Percentiles rank a stretch among this genome's conserved stretches.
Evolutionary conservation across 78 protist species (phyloP).

Genomic region (Dictyostelium purpureum): DNA sequence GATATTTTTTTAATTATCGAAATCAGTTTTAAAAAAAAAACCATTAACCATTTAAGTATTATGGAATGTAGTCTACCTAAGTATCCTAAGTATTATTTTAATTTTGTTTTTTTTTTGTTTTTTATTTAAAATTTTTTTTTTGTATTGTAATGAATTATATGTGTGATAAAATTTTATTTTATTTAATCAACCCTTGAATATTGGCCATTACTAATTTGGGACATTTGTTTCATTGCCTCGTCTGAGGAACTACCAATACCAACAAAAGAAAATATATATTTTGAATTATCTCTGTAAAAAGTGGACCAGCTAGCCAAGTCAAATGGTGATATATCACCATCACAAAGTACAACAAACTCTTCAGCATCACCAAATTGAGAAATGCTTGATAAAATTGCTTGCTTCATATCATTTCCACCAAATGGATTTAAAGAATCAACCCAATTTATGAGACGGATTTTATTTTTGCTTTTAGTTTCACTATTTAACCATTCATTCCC

Average conservation of each 20-base stretch:
- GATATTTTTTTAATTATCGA: too few species aligned
- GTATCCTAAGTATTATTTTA: too few species aligned
- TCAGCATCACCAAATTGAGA: background rate
- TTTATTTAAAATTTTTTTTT: too few species aligned
- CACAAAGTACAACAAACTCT: background rate
- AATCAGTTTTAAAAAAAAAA: too few species aligned
- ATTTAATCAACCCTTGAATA: background rate
- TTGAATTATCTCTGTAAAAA: background rate
- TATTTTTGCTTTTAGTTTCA: too few species aligned
- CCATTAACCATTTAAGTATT: too few species aligned
- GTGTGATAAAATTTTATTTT: too few species aligned
- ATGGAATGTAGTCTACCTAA: too few species aligned
- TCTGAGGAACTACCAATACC: background rate
- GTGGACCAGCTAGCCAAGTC: background rate
- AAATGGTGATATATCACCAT: background rate
- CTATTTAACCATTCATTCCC: too few species aligned
- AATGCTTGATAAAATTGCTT: background rate
- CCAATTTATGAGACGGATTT: too few species aligned
- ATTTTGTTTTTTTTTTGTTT: too few species aligned
- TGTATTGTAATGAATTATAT: too few species aligned
- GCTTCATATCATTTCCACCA: background rate
- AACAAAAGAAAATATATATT: background rate
- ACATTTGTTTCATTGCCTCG: background rate
- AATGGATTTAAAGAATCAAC: background rate
- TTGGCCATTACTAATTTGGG: background rate